Base-by-base conservation (phyloP, 768 basidiomycete genomes). In the Auricularia cornea region DNA sequence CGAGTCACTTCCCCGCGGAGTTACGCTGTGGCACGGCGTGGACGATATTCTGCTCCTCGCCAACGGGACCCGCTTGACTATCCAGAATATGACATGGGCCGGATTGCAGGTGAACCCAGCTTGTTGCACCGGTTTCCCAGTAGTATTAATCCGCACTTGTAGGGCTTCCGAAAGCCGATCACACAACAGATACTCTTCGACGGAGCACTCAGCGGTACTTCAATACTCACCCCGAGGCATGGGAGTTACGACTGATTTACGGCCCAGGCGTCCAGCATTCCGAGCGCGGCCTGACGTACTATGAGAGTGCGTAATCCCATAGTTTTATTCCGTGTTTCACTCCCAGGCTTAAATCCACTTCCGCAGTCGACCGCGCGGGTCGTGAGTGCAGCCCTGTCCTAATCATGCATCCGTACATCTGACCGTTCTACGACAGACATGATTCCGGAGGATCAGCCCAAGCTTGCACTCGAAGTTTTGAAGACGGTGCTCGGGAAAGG, bases 1-100 rank as follows among this genome's bases (percentile, higher is more conserved):
- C 23, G 32, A 14, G 20, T 28, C 29, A 5, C 64, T 65, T 20
- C 64, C 64, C 26, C 61, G 64, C 12, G 64, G 64, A 23, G 40
- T 65, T 14, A 65, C 64, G 23, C 64, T 65, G 33, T 65, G 64
- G 64, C 64, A 65, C 52, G 64, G 64, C 4, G 35, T 65, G 44
- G 57, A 62, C 33, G 64, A 65, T 54, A 35, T 38, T 1, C 32
- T 65, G n/a, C 54, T 65, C 18, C 59, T 65, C 16, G 59, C 57
- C 20, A 54, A 60, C 4, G 64, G 64, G 10, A 60, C 62, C 14
- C 61, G 64, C n/a, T 52, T 65, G 16, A 65, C 64, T 1, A 62
- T 65, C 6, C 64, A 65, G 57, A 62, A 59, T 12, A 35, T 65
- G 16, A 62, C 61, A 20, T 62, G 64, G 64, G 61, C 54, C 11